Evolutionary conservation across 2,329 filamentous ascomycete genomes (phyloP), one percentile per base, ranked within the genome.

Genomic region (Xylaria sp.): DNA sequence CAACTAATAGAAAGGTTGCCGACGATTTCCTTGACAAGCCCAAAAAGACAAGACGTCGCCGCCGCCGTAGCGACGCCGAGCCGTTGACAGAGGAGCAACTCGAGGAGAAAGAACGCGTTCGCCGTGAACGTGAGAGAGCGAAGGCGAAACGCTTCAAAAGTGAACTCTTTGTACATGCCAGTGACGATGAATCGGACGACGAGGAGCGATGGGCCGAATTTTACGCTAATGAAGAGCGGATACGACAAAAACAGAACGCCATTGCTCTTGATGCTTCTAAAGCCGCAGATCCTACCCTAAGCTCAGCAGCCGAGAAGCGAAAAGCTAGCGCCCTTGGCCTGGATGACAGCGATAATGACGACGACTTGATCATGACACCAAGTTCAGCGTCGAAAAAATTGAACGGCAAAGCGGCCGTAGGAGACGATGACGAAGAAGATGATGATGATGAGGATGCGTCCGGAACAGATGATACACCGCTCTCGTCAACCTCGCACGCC

Each of bases 101-200:
- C 5, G 87, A 90, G 37, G 89, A 88, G 72, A 87, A 87, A 65
- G 89, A 89, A 13, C 85, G 86, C 13, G 87, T 85, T 63, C 85
- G 91, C 44, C 86, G 88, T 63, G 84, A 90, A 61, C 91, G 88
- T 72, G 90, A 97, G 72, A 82, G 88, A n/a, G 93, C 94, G 75
- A 94, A 94, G 80, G 86, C 89, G 58, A 84, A 85, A 37, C 92
- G 91, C 77, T 92, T 96, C 81, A 98, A 98, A 84, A 97, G 92
- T 75, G 90, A 91, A 27, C 81, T 95, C 47, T 95, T 90, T 75
- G 92, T 99, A 60, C 88, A 91, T 66, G 90, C 91, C 44, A 93
- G 92, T 73, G 96, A 98, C 77, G 96, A 98, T 62, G 94, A 97
- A 73, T 91, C 87, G n/a, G 93, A 97, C 75, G 89, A 87, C 40